Conservation (phyloP, 169 alveolate genomes). For the Plasmodium vinckei region DNA sequence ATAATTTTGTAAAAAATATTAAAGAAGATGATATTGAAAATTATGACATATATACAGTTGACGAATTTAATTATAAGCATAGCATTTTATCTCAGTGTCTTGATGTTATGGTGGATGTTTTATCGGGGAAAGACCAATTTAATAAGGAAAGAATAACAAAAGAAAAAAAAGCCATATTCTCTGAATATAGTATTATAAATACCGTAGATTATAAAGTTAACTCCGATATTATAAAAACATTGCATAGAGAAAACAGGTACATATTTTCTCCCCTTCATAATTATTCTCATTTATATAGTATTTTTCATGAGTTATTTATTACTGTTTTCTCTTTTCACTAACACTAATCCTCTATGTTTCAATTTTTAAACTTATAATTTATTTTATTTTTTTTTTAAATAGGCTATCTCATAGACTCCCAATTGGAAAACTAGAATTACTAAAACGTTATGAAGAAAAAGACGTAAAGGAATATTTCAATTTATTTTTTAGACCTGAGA, state of each 20-base stretch:
- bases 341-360: background rate
- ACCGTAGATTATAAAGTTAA: slow-evolving; percentile 88
- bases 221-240: slow-evolving; percentile 84
- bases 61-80: slow-evolving; percentile 73
- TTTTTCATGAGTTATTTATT: background rate
- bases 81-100: slow-evolving; percentile 63
- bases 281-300: background rate
- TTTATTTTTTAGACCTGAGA: slow-evolving; percentile 76
- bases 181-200: slow-evolving; percentile 88
- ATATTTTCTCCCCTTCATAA: background rate
- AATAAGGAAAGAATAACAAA: slow-evolving; percentile 83
- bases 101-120: slow-evolving; percentile 70
- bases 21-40: slow-evolving; percentile 66
- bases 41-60: slow-evolving; percentile 57
- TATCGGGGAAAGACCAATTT: slow-evolving; percentile 84
- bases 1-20: slow-evolving; percentile 18
- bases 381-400: background rate
- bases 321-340: background rate
- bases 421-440: slow-evolving; percentile 63
- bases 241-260: slow-evolving; percentile 87
- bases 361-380: background rate
- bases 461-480: slow-evolving; percentile 61
- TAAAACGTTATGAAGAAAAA: slow-evolving; percentile 56
- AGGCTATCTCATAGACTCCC: slow-evolving; percentile 68
- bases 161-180: slow-evolving; percentile 88